A percentile compares a stretch with the other conserved stretches of the same genome.
Evolutionary conservation across 1,139 yeast genomes (phyloP).

Genomic region (Barnettozyma hawaiiensis): DNA sequence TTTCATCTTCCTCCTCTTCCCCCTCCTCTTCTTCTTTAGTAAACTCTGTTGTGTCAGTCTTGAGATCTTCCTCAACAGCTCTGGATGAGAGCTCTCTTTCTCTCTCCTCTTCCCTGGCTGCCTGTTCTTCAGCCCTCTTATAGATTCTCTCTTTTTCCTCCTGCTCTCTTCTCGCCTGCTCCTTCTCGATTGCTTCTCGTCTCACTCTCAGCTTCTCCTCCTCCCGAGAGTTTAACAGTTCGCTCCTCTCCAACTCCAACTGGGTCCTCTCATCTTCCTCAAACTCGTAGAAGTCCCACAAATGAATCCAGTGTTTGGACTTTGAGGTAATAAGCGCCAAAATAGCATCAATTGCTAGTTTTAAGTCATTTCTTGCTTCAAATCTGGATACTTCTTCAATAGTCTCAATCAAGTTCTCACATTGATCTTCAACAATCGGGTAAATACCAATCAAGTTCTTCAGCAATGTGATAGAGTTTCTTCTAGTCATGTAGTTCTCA

Average conservation of each 20-base stretch:
- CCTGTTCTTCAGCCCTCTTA: conserved; percentile 3
- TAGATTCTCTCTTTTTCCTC: conserved; percentile 5
- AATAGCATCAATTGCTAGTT: conserved; percentile 71
- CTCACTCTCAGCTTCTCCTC: conserved; percentile 22
- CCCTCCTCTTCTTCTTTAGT: conserved; percentile 1
- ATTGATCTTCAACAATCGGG: conserved; percentile 68
- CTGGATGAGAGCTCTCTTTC: conserved; percentile 1
- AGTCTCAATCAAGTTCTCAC: conserved; percentile 45
- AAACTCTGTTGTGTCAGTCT: not conserved
- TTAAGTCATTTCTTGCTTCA: conserved; percentile 77
- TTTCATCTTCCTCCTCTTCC: not conserved
- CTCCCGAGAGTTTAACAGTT: conserved; percentile 24
- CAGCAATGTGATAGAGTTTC: conserved; percentile 75
- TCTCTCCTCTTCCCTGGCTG: conserved; percentile 1
- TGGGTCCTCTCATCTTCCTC: conserved; percentile 30
- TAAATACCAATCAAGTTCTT: conserved; percentile 60
- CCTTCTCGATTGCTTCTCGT: conserved; percentile 17
- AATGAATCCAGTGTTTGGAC: conserved; percentile 48
- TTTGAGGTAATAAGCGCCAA: conserved; percentile 65
- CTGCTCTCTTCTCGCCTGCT: conserved; percentile 15
- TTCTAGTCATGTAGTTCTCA: conserved; percentile 70
- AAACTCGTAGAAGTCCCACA: conserved; percentile 52
- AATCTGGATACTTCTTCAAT: conserved; percentile 43
- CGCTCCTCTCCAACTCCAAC: conserved; percentile 24
- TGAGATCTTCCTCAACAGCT: conserved; percentile 2